Base-by-base conservation (phyloP, 306 rosid genomes). In the Crotalaria pallida region DNA sequence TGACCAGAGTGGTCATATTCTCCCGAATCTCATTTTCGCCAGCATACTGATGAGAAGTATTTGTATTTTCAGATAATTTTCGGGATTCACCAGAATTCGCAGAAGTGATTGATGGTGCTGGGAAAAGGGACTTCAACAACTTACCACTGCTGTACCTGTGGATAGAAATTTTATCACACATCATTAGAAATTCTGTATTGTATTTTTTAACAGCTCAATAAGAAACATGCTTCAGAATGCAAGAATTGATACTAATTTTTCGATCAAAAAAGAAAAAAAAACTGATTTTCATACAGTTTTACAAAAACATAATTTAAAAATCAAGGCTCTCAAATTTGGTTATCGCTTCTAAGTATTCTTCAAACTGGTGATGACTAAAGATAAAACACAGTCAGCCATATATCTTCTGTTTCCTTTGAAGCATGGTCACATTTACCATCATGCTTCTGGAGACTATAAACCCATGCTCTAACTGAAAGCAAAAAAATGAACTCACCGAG, bases 81-180 rank as follows among this genome's bases (percentile, higher is more conserved):
- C 10, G 72, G 26, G 69, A 67, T 53, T 78, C 85, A 53, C 65
- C 45, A 21, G 82, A 58, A 59, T 74, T 55, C 48, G 59, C 38
- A 50, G 52, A 45, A 29, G 47, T 48, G 13, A 67, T 51, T 4
- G 84, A 53, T 58, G 34, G 69, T 67, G 78, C 24, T 21, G 80
- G 80, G 21, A 74, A 55, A 52, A 69, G 67, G 31, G 84, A 71
- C 49, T 76, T 86, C 81, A 80, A 69, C 61, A 65, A 50, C 79
- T 80, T 81, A 66, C 79, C 40, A 29, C 72, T 79, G 76, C 79
- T 69, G 48, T 88, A 91, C 92, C 97, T 91, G 89, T 78, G 75
- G 36, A 58, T 10, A 40, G 65, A 58, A 73, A 19, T 60, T 66
- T 70, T 47, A 8, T 23, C 36, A 65, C 47, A 64, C 56, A 58